Percentiles rank a stretch among this genome's conserved stretches.
Evolutionary conservation across 768 basidiomycete species (phyloP).

Genomic region (Auricularia sp.): DNA sequence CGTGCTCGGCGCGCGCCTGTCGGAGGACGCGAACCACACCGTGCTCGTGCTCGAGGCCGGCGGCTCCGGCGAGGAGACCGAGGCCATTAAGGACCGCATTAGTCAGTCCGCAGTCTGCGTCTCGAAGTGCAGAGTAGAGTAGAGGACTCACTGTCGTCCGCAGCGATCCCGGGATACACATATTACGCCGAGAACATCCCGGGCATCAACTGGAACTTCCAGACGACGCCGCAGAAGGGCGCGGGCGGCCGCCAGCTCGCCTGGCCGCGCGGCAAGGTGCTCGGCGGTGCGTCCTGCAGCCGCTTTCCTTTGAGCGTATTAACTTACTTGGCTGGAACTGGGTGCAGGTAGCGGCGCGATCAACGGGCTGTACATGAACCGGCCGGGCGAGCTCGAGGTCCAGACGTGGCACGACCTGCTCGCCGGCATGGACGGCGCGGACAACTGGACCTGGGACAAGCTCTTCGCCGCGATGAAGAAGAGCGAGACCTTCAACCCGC

Average conservation of each 20-base stretch:
- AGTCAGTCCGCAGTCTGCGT: neutral
- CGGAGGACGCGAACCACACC: slow-evolving; percentile 33
- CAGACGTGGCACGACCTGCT: slow-evolving; percentile 38
- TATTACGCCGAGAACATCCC: slow-evolving; percentile 33
- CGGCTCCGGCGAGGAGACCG: slow-evolving; percentile 1
- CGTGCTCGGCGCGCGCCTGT: slow-evolving; percentile 35
- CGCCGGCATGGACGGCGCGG: slow-evolving; percentile 20
- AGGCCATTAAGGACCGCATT: neutral
- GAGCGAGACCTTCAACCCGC: slow-evolving; percentile 48
- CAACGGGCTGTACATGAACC: slow-evolving; percentile 59
- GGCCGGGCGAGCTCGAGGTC: slow-evolving; percentile 39
- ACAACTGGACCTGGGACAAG: slow-evolving; percentile 37
- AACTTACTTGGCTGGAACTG: neutral
- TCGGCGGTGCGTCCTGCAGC: slow-evolving; percentile 43
- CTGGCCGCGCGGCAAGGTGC: slow-evolving; percentile 58
- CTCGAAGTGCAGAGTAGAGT: neutral
- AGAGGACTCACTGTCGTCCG: neutral
- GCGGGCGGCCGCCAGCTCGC: slow-evolving; percentile 31
- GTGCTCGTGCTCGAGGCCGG: slow-evolving; percentile 30
- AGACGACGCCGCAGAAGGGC: slow-evolving; percentile 36
- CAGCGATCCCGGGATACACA: slow-evolving; percentile 41
- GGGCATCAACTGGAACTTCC: slow-evolving; percentile 45
- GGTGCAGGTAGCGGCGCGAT: slow-evolving; percentile 30
- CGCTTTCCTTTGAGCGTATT: neutral
- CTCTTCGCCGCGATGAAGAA: slow-evolving; percentile 38